phyloP scores from a whole-genome alignment of 2,329 filamentous ascomycete genomes.

The Polytolypa hystricis region DNA sequence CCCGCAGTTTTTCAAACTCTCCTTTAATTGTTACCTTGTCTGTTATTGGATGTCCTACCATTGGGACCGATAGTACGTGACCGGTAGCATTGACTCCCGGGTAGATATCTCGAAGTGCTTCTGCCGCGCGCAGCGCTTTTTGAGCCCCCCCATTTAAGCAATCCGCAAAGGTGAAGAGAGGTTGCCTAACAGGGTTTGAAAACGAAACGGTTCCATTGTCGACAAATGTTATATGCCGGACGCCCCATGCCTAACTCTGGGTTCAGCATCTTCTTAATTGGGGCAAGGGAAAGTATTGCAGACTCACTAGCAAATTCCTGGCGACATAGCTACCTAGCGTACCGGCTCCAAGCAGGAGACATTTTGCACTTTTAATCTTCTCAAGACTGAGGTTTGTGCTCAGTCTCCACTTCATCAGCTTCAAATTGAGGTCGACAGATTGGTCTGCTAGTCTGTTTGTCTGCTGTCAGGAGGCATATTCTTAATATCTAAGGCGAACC shows the following conservation, averaged over 20 bases:
- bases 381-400: slow-evolving; percentile 81
- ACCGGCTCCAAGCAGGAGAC: slow-evolving; percentile 80
- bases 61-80: slow-evolving; percentile 75
- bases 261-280: slow-evolving; percentile 1
- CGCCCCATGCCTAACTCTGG: slow-evolving; percentile 62
- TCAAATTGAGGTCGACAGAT: slow-evolving; percentile 89
- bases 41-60: slow-evolving; percentile 82
- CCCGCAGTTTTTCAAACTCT: slow-evolving; percentile 65
- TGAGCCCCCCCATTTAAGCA: slow-evolving; percentile 72
- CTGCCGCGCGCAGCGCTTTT: slow-evolving; percentile 72
- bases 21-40: slow-evolving; percentile 57
- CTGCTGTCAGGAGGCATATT: slow-evolving; percentile 1
- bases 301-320: slow-evolving; percentile 60
- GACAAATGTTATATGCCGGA: slow-evolving; percentile 88
- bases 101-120: slow-evolving; percentile 74
- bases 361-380: slow-evolving; percentile 77
- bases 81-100: slow-evolving; percentile 77
- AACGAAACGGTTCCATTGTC: slow-evolving; percentile 90
- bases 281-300: too few species aligned
- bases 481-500: too few species aligned
- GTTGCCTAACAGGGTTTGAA: slow-evolving; percentile 92
- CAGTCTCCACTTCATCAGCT: slow-evolving; percentile 98
- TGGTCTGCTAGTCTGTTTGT: slow-evolving; percentile 62
- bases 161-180: slow-evolving; percentile 81
- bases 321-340: slow-evolving; percentile 92